Evolutionary conservation across 139 green algal genomes (phyloP), one percentile per base, ranked within the genome.

Genomic region (Dunaliella primolecta): DNA sequence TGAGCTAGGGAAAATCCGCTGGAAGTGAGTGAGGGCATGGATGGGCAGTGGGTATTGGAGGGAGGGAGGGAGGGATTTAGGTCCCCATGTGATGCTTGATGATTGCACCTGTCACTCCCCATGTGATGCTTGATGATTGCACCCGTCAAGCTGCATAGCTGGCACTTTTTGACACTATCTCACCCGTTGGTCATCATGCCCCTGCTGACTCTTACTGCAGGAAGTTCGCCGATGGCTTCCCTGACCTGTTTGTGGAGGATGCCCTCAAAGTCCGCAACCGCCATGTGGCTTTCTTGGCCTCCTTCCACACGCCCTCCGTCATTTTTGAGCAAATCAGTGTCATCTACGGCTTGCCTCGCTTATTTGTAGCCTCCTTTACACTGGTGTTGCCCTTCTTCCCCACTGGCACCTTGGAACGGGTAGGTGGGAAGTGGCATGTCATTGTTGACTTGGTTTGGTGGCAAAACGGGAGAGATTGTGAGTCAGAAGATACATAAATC

Each of bases 301-400:
- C 95, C 32, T 99, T 99, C 91, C 93, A 97, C 85, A 90, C 94
- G 56, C 94, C 96, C 3, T 91, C 87, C 7, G 92, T 93, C 82
- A 98, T 98, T 85, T 98, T 99, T 81, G 95, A 98, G 89, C 97
- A 99, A 90, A 93, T 99, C 36, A 98, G 93, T 36, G 94, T 99
- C 84, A 98, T 99, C 78, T 99, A 98, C 86, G 95, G 97, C 72
- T 92, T 99, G 46, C 97, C 96, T 1, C 89, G 96, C 27, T 94
- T 99, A 70, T 99, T 99, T 84, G 94, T 99, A 2, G 93, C 91
- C 77, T 98, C 93, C 37, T 99, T 99, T 92, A 99, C 96, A 25
- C 91, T 99, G 0, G 97, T 99, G 30, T 92, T 99, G 76, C 97
- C 97, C 46, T 99, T 99, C 93, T 99, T 99, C 88, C 97, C 97